Evolutionary conservation across 192 early-diverging fungal genomes (phyloP).

Genomic region (Chytriomyces hyalinus): DNA sequence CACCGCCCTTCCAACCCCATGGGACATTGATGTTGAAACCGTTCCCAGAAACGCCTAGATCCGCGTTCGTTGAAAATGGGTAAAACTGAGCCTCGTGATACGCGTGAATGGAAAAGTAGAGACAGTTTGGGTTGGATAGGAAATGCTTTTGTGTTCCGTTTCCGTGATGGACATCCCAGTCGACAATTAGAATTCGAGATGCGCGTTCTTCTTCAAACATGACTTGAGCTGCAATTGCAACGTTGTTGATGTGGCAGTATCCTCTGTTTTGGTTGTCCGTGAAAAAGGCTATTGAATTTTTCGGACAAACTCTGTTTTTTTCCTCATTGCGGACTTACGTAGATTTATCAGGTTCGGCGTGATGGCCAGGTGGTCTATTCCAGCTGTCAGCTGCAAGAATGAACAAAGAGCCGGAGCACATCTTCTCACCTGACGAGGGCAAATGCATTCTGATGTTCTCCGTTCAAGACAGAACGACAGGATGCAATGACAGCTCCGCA

Average conservation of each 20-base stretch:
- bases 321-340: not conserved
- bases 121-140: slow-evolving; percentile 73
- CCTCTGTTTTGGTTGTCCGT: slow-evolving; percentile 62
- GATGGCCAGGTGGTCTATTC: slow-evolving; percentile 88
- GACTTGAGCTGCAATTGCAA: slow-evolving; percentile 79
- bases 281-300: not conserved
- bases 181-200: slow-evolving; percentile 77
- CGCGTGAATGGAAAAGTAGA: slow-evolving; percentile 89
- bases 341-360: slow-evolving; percentile 72
- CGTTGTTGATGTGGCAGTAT: slow-evolving; percentile 90
- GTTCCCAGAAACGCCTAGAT: slow-evolving; percentile 62
- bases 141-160: slow-evolving; percentile 91
- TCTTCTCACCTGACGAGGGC: slow-evolving; percentile 69
- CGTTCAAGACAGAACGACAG: slow-evolving; percentile 70
- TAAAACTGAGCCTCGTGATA: slow-evolving; percentile 82
- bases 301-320: not conserved
- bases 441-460: slow-evolving; percentile 74
- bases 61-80: slow-evolving; percentile 65
- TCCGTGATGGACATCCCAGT: slow-evolving; percentile 96
- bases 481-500: slow-evolving; percentile 77
- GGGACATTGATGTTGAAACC: slow-evolving; percentile 85
- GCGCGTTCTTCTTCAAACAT: slow-evolving; percentile 55
- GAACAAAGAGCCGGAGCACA: not conserved
- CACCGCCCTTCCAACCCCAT: slow-evolving; percentile 70
- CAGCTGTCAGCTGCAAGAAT: not conserved